Percentiles rank a stretch among this genome's conserved stretches.
Evolutionary conservation across 139 green algal species (phyloP).

Genomic region (Closterium sp.): DNA sequence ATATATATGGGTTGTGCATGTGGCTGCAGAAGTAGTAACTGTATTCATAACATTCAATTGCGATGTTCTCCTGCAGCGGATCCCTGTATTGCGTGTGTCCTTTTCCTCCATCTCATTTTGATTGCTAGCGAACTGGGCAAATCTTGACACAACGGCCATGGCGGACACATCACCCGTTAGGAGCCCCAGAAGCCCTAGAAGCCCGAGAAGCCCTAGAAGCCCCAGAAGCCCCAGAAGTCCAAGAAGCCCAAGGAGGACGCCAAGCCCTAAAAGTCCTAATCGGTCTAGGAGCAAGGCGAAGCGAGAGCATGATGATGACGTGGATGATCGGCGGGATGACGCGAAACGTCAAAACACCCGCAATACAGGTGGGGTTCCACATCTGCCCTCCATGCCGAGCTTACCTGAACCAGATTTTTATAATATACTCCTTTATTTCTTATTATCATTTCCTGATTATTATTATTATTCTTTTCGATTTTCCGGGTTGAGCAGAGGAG

Average conservation of each 20-base stretch:
- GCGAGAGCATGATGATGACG: neutral
- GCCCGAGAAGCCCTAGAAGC: neutral
- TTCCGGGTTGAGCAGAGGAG: neutral
- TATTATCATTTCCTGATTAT: no score
- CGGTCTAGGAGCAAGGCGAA: neutral
- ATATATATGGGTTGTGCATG: no score
- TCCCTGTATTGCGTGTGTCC: no score
- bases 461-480: no score
- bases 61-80: no score
- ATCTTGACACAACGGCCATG: neutral
- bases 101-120: no score
- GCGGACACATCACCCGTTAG: neutral
- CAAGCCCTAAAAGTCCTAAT: neutral
- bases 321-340: neutral
- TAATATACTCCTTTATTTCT: no score
- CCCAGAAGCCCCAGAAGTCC: neutral
- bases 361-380: neutral
- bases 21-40: no score
- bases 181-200: neutral
- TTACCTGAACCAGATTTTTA: neutral
- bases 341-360: neutral
- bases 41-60: no score
- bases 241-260: neutral
- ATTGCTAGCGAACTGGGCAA: no score
- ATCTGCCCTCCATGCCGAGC: neutral